Evolutionary conservation across 129 eudicot species (phyloP).

Genomic region (Flaveria linearis): DNA sequence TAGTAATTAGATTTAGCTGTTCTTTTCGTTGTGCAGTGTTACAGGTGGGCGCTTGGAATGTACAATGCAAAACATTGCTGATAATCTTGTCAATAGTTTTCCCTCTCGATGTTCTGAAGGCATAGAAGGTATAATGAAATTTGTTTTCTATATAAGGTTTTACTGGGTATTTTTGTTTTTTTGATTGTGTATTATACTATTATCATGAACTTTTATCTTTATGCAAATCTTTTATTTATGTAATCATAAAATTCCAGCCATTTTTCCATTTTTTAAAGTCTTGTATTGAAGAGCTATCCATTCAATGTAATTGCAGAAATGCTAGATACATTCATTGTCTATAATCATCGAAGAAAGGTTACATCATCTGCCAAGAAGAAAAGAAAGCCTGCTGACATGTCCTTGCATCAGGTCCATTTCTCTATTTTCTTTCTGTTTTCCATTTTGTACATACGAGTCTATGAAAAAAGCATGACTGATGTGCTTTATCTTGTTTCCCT

Average conservation of each 20-base stretch:
- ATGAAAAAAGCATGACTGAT: slow-evolving; percentile 2
- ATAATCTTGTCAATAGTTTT: slow-evolving; percentile 63
- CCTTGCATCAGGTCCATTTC: slow-evolving; percentile 80
- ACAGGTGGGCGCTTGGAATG: slow-evolving; percentile 96
- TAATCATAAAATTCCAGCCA: neutral
- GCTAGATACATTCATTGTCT: slow-evolving; percentile 90
- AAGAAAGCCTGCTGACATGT: slow-evolving; percentile 66
- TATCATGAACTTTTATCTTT: too few relatives aligned
- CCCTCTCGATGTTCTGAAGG: slow-evolving; percentile 65
- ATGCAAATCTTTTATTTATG: neutral
- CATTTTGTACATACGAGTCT: neutral
- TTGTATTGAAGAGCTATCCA: slow-evolving; percentile 19
- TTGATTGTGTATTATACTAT: too few relatives aligned
- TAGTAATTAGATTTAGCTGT: slow-evolving; percentile 10
- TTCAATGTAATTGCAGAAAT: slow-evolving; percentile 48
- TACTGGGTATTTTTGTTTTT: neutral
- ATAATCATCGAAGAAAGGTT: slow-evolving; percentile 87
- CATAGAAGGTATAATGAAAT: slow-evolving; percentile 58
- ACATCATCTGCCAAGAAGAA: slow-evolving; percentile 98
- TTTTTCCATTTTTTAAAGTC: neutral
- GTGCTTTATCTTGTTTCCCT: neutral
- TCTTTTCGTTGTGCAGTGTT: slow-evolving; percentile 53
- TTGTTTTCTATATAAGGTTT: neutral
- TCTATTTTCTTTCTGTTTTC: neutral
- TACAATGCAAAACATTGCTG: slow-evolving; percentile 99